phyloP scores from a whole-genome alignment of 2,329 filamentous ascomycete genomes.

The Knoxdaviesia capensis region DNA sequence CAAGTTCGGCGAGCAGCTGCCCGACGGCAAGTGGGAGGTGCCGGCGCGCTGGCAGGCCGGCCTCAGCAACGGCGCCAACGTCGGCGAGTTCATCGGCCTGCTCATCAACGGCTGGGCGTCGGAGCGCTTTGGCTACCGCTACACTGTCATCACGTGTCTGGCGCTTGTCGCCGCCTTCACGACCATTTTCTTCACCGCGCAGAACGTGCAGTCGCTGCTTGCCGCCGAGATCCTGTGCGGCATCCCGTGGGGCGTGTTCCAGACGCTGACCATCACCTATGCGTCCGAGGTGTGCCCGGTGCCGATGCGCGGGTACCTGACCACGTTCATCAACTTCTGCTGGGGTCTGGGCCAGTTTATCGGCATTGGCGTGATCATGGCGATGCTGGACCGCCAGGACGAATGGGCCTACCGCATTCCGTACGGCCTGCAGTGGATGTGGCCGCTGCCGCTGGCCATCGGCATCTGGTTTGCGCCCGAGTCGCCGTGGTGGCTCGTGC shows the following conservation, averaged over 20 bases:
- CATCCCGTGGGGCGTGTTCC: conserved; percentile 41
- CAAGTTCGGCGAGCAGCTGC: conserved; percentile 31
- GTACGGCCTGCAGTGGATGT: conserved; percentile 61
- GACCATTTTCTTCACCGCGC: conserved; percentile 43
- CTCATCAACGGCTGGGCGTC: conserved; percentile 44
- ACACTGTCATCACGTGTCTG: conserved; percentile 40
- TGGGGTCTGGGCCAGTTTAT: conserved; percentile 61
- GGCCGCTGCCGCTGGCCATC: conserved; percentile 46
- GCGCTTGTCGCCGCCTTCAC: conserved; percentile 34
- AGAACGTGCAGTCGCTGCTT: conserved; percentile 35
- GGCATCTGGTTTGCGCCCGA: conserved; percentile 50
- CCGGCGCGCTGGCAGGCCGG: conserved; percentile 42
- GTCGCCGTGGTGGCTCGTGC: conserved; percentile 59
- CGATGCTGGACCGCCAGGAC: conserved; percentile 42
- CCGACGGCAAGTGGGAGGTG: conserved; percentile 30
- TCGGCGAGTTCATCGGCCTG: conserved; percentile 46
- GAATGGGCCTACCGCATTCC: conserved; percentile 53
- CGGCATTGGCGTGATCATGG: conserved; percentile 51
- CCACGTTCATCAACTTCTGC: conserved; percentile 59
- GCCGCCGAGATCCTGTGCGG: conserved; percentile 43
- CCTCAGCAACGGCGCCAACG: conserved; percentile 35
- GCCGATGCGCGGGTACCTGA: conserved; percentile 49
- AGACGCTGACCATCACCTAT: conserved; percentile 41
- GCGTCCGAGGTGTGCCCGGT: conserved; percentile 56
- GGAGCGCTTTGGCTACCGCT: conserved; percentile 47